A percentile compares a stretch with the other conserved stretches of the same genome.
phyloP scores from a whole-genome alignment of 441 rosid species.

The Gossypium davidsonii region DNA sequence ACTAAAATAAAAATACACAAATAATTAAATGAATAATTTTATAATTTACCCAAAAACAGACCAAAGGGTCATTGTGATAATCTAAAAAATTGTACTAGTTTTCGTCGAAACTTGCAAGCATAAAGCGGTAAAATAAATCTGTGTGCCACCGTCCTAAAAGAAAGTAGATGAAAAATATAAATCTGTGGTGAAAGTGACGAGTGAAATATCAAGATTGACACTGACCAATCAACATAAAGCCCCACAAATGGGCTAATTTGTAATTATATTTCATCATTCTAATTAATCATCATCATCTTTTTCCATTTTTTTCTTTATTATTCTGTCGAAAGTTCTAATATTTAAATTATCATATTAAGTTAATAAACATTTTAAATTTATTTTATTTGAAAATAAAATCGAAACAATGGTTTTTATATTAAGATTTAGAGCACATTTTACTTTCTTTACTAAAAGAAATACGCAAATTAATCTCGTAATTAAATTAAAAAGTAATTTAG shows the following conservation, averaged over 20 bases:
- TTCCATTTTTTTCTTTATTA: not conserved
- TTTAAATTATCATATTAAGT: not conserved
- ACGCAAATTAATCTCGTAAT: accelerated
- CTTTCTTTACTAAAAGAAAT: too few species aligned
- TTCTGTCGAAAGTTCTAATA: not conserved
- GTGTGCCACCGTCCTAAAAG: not conserved
- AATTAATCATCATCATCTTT: not conserved
- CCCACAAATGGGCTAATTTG: not conserved
- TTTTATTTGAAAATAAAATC: too few species aligned
- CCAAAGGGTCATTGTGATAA: too few species aligned
- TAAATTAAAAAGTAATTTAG: not conserved
- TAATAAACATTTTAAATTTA: too few species aligned
- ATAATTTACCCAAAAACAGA: too few species aligned
- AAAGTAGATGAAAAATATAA: not conserved
- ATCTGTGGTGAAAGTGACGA: not conserved
- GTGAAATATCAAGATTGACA: not conserved
- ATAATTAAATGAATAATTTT: too few species aligned
- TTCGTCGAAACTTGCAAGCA: too few species aligned
- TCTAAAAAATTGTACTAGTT: too few species aligned
- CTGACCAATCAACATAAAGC: not conserved
- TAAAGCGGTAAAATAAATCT: not conserved
- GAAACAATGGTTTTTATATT: not conserved
- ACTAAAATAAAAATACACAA: too few species aligned
- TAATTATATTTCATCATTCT: not conserved
- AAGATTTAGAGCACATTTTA: not conserved